Percentiles rank a stretch among this genome's conserved stretches.
phyloP scores from a whole-genome alignment of 192 early-diverging fungal species.

The Phycomyces nitens region DNA sequence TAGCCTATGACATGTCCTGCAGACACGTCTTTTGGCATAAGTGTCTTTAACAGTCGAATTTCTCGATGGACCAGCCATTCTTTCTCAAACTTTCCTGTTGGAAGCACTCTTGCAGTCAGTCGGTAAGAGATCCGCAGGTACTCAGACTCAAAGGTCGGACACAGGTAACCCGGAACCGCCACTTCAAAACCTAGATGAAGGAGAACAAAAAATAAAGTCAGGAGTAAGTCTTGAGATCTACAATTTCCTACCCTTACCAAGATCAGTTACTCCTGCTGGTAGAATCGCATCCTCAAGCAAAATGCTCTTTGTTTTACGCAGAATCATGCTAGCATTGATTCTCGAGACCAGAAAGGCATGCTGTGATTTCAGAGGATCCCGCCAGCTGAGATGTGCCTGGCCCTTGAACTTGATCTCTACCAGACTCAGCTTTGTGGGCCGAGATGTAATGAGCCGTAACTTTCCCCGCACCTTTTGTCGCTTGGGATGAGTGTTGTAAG shows the following conservation, averaged over 20 bases:
- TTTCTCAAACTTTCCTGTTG: conserved; percentile 22
- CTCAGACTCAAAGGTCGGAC: conserved; percentile 20
- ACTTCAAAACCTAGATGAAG: conserved; percentile 24
- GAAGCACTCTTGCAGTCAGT: conserved; percentile 19
- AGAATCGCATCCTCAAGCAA: conserved; percentile 25
- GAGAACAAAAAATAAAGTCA: not conserved
- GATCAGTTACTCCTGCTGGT: conserved; percentile 26
- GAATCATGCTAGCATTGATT: conserved; percentile 18
- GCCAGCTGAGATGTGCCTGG: conserved; percentile 20
- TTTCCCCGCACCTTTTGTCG: conserved; percentile 34
- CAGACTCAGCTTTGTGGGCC: conserved; percentile 18
- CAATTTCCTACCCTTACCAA: not conserved
- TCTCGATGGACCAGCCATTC: conserved; percentile 6
- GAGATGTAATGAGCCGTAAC: conserved; percentile 27
- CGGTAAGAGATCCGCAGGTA: conserved; percentile 20
- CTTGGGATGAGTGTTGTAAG: conserved; percentile 22
- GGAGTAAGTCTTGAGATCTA: too few relatives aligned
- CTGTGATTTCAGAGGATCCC: conserved; percentile 9
- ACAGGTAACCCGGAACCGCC: conserved; percentile 27
- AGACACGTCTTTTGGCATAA: conserved; percentile 29
- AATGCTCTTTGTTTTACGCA: conserved; percentile 23
- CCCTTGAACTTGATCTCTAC: conserved; percentile 34
- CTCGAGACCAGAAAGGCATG: conserved; percentile 8
- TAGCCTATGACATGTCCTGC: conserved; percentile 18
- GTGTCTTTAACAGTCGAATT: conserved; percentile 19